Percentiles rank a stretch among this genome's conserved stretches.
Evolutionary conservation across 441 rosid genomes (phyloP).

Genomic region (Geranium incanum): DNA sequence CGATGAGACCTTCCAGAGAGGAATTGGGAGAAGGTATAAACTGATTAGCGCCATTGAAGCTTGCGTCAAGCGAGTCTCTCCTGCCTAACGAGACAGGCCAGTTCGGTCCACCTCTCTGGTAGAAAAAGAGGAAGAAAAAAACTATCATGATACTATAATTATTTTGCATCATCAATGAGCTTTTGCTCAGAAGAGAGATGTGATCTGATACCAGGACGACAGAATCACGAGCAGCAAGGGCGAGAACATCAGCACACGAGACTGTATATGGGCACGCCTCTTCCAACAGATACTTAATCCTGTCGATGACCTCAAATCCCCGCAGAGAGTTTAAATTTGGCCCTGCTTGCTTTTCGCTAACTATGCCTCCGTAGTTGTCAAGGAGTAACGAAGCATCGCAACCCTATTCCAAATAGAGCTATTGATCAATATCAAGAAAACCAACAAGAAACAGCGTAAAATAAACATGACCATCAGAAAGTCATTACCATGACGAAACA

Average conservation of each 20-base stretch:
- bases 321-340: conserved; percentile 56
- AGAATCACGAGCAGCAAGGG: conserved; percentile 70
- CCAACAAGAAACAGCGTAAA: neutral
- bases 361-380: conserved; percentile 52
- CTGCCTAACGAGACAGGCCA: conserved; percentile 67
- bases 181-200: neutral
- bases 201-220: conserved; percentile 36
- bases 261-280: conserved; percentile 68
- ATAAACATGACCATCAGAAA: neutral
- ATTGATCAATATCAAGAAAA: neutral
- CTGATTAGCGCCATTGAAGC: conserved; percentile 61
- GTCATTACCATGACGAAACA: conserved; percentile 64
- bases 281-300: conserved; percentile 57
- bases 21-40: conserved; percentile 73
- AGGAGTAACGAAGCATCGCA: conserved; percentile 70
- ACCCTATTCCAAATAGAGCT: conserved; percentile 33
- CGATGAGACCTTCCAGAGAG: conserved; percentile 49
- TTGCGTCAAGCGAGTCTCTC: conserved; percentile 61
- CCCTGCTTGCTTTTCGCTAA: conserved; percentile 64
- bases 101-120: conserved; percentile 66
- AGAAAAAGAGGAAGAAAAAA: neutral
- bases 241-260: conserved; percentile 68
- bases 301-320: conserved; percentile 67
- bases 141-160: neutral
- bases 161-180: neutral